Conservation (phyloP, 2,329 filamentous ascomycete species). For the Hypomyces perniciosus region DNA sequence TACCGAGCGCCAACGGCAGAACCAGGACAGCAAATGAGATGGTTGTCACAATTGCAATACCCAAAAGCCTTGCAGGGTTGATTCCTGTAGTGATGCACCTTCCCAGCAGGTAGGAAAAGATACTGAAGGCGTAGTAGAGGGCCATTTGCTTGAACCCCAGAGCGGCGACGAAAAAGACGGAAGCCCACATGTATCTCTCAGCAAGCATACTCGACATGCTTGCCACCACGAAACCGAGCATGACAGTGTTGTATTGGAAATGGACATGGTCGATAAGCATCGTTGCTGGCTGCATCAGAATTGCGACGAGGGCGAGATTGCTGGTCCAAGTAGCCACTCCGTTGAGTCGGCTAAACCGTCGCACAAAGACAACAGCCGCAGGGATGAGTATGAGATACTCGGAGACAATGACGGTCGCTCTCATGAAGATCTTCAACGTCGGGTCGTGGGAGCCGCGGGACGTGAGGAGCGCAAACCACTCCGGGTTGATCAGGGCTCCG, state of each 20-base stretch:
- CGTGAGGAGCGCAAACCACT: conserved; percentile 80
- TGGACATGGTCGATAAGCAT: conserved; percentile 92
- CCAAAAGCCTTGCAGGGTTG: conserved; percentile 61
- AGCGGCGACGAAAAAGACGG: conserved; percentile 86
- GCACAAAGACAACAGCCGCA: conserved; percentile 76
- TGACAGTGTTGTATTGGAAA: conserved; percentile 98
- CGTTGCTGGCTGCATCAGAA: conserved; percentile 85
- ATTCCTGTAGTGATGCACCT: conserved; percentile 73
- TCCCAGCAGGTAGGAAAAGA: conserved; percentile 88
- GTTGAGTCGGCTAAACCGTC: conserved; percentile 70
- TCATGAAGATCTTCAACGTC: conserved; percentile 88
- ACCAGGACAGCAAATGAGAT: conserved; percentile 69
- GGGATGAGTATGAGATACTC: conserved; percentile 90
- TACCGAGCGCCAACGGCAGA: conserved; percentile 66
- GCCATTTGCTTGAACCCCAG: conserved; percentile 99
- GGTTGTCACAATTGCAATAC: conserved; percentile 68
- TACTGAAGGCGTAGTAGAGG: conserved; percentile 87
- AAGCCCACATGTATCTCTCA: conserved; percentile 78
- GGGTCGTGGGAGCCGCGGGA: conserved; percentile 79
- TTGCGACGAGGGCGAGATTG: conserved; percentile 78
- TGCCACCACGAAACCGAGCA: conserved; percentile 85
- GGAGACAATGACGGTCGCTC: conserved; percentile 81
- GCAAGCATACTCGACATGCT: conserved; percentile 85
- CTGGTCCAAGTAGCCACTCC: conserved; percentile 76
- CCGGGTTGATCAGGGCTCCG: conserved; percentile 69